phyloP scores from a whole-genome alignment of 139 green algal genomes.

The Raphidocelis subcapitata region DNA sequence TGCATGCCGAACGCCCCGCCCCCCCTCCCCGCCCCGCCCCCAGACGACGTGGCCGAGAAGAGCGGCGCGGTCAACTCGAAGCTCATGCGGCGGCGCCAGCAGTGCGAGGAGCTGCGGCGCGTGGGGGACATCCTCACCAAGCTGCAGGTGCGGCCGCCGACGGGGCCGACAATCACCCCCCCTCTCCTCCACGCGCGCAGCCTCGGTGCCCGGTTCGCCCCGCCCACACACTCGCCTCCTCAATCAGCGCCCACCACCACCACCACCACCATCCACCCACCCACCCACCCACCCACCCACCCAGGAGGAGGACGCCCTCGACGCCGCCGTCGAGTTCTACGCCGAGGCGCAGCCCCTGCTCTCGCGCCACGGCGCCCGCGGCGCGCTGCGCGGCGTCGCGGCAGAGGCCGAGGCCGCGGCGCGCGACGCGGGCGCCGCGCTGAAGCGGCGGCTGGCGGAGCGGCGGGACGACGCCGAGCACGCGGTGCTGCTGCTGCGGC shows the following conservation, averaged over 20 bases:
- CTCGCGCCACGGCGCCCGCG: slow-evolving; percentile 68
- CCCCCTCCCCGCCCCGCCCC: background rate
- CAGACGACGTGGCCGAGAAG: slow-evolving; percentile 65
- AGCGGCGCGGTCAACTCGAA: slow-evolving; percentile 80
- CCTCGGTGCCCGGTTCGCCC: too few relatives aligned
- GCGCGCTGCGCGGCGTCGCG: slow-evolving; percentile 59
- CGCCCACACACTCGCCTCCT: too few relatives aligned
- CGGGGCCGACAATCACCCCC: too few relatives aligned
- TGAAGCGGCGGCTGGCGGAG: slow-evolving; percentile 65
- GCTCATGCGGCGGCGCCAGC: slow-evolving; percentile 70
- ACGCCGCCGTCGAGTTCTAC: slow-evolving; percentile 73
- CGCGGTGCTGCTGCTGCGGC: slow-evolving; percentile 74
- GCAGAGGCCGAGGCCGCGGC: slow-evolving; percentile 57
- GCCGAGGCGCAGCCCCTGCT: slow-evolving; percentile 75
- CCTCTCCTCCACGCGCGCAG: too few relatives aligned
- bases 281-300: too few relatives aligned
- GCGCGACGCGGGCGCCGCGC: slow-evolving; percentile 32
- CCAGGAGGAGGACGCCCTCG: slow-evolving; percentile 66
- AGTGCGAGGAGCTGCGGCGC: slow-evolving; percentile 87
- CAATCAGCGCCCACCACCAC: too few relatives aligned
- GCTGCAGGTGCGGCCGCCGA: slow-evolving; percentile 59
- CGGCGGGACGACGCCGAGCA: slow-evolving; percentile 66
- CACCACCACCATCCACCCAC: too few relatives aligned
- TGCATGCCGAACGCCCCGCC: background rate
- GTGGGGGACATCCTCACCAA: slow-evolving; percentile 79